Evolutionary conservation across 2,329 filamentous ascomycete species (phyloP).

Genomic region (Sporothrix schenckii): DNA sequence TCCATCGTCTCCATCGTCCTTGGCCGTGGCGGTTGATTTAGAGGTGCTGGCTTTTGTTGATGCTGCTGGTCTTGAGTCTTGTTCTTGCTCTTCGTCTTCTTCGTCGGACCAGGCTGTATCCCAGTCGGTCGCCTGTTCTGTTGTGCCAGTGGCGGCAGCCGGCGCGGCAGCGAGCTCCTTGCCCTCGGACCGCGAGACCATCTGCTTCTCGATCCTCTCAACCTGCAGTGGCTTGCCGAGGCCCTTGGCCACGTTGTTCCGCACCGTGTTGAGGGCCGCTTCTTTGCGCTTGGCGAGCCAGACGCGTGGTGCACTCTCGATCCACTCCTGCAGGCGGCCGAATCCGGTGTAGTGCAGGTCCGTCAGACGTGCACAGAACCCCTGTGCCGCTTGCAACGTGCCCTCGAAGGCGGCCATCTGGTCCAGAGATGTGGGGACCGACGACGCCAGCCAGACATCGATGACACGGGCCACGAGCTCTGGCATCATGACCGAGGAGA

Average conservation of each 20-base stretch:
- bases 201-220: constrained; percentile 82
- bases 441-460: constrained; percentile 71
- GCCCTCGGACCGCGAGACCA: constrained; percentile 69
- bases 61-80: neutral
- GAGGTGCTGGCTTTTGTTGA: neutral
- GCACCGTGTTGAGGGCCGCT: constrained; percentile 72
- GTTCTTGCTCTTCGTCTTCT: constrained; percentile 46
- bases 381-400: constrained; percentile 64
- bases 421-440: constrained; percentile 73
- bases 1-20: constrained; percentile 40
- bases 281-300: constrained; percentile 88
- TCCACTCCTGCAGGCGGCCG: constrained; percentile 74
- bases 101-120: constrained; percentile 78
- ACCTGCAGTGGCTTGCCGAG: constrained; percentile 70
- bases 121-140: constrained; percentile 65
- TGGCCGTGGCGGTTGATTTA: neutral
- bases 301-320: constrained; percentile 73
- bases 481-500: constrained; percentile 72
- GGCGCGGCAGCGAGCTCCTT: constrained; percentile 60
- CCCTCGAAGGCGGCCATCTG: constrained; percentile 73
- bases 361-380: constrained; percentile 67
- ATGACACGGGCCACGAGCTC: constrained; percentile 69
- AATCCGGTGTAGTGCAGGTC: constrained; percentile 64
- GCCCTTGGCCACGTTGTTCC: constrained; percentile 66
- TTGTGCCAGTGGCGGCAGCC: constrained; percentile 49